Percentiles rank a stretch among this genome's conserved stretches.
phyloP scores from a whole-genome alignment of 202 grass and related monocot species.

The Digitaria exilis region DNA sequence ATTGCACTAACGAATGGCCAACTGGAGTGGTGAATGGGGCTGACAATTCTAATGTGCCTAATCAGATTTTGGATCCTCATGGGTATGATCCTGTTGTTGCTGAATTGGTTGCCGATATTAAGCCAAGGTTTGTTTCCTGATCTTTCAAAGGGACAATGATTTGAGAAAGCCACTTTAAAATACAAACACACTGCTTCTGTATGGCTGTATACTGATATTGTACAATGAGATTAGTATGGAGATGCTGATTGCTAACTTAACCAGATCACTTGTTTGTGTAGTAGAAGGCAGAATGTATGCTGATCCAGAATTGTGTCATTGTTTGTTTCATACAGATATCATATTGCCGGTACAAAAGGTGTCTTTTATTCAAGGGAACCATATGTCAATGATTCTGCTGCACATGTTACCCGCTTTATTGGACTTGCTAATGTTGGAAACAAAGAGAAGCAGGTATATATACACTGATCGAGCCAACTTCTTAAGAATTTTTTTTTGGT shows the following conservation, averaged over 20 bases:
- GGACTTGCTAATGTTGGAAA: constrained; percentile 92
- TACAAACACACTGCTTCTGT: neutral
- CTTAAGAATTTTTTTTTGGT: neutral
- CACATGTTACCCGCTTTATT: constrained; percentile 87
- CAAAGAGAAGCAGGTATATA: constrained; percentile 90
- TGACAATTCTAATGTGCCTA: constrained; percentile 56
- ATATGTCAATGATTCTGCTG: constrained; percentile 67
- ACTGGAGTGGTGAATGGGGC: constrained; percentile 61
- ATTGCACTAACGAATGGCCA: constrained; percentile 90
- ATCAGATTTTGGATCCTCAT: constrained; percentile 56
- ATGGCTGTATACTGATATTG: neutral
- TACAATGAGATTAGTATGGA: constrained; percentile 16
- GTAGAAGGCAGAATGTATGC: neutral
- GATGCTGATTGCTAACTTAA: neutral
- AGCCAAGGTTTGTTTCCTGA: constrained; percentile 60
- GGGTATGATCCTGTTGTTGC: constrained; percentile 70
- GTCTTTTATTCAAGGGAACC: constrained; percentile 84
- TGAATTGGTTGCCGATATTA: constrained; percentile 82
- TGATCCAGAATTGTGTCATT: neutral
- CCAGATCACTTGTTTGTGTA: neutral
- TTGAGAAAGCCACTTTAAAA: constrained; percentile 2
- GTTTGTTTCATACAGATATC: constrained; percentile 64
- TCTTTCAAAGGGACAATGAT: neutral
- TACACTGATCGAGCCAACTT: neutral
- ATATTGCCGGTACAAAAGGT: constrained; percentile 88